These are phyloP conservation scores for Kokia cookei DNA, from an alignment of 441 rosid genomes.

Conservation along the genomic window DNA sequence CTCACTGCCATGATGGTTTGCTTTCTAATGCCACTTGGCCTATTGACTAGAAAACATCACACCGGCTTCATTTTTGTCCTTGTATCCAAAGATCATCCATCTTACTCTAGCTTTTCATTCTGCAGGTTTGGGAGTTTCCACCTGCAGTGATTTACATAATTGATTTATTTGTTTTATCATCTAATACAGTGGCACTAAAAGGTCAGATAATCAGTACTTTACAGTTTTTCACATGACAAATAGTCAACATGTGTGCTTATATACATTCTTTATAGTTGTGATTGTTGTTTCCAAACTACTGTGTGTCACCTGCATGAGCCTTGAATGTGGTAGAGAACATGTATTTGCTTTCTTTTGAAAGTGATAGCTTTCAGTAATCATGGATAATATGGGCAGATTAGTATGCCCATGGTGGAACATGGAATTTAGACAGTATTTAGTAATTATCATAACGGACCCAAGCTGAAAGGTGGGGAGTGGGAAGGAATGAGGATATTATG, in stretches of 20 bases:
- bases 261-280: neutral
- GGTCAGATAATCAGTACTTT: constrained; percentile 35
- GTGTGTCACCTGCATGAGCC: neutral
- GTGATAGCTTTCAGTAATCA: neutral
- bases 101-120: constrained; percentile 7
- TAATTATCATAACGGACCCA: neutral
- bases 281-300: neutral
- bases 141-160: constrained; percentile 55
- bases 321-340: neutral
- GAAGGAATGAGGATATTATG: neutral
- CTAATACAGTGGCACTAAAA: constrained; percentile 71
- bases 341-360: neutral
- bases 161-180: constrained; percentile 71
- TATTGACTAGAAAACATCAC: neutral
- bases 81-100: neutral
- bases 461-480: neutral
- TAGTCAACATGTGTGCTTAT: neutral
- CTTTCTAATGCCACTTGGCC: constrained; percentile 7
- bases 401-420: neutral
- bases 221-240: neutral
- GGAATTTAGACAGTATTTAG: neutral
- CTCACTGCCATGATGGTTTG: constrained; percentile 70
- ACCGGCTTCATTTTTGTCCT: neutral
- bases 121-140: constrained; percentile 87
- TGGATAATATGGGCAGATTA: neutral